These are phyloP conservation scores for Lentinus brumalis DNA, from an alignment of 768 basidiomycete genomes.

Conservation along the genomic window DNA sequence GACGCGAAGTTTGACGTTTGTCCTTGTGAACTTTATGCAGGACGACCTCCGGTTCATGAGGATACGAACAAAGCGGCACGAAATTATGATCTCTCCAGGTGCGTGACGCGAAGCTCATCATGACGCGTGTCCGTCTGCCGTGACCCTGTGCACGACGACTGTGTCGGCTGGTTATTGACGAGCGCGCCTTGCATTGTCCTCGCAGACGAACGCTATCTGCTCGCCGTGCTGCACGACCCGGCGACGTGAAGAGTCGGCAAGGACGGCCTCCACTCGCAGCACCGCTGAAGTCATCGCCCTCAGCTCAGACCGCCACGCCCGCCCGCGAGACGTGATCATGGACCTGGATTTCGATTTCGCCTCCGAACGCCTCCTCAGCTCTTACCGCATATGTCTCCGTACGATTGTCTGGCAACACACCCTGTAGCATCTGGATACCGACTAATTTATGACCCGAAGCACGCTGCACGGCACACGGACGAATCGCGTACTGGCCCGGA, in stretches of 20 bases:
- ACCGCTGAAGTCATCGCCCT: background rate
- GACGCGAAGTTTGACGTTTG: no score
- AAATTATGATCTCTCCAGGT: constrained; percentile 95
- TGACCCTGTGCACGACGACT: background rate
- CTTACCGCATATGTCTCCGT: constrained; percentile 10
- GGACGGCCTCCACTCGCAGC: background rate
- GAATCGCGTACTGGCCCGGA: background rate
- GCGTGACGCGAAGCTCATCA: constrained; percentile 27
- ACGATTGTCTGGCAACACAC: background rate
- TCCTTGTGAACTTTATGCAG: constrained; percentile 37
- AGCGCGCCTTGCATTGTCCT: background rate
- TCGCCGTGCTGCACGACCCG: constrained; percentile 85
- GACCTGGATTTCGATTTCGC: background rate
- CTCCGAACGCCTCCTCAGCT: background rate
- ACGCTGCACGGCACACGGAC: background rate
- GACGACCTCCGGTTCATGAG: constrained; percentile 88
- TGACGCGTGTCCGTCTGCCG: background rate
- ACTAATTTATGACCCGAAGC: constrained; percentile 5
- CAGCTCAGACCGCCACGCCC: background rate
- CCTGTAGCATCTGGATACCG: constrained; percentile 20
- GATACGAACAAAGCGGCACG: constrained; percentile 89
- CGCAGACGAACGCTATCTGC: constrained; percentile 75
- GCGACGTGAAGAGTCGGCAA: constrained; percentile 39
- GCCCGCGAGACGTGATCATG: background rate
- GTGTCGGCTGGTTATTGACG: background rate